These are phyloP conservation scores for Paratinospora sagittata DNA, from an alignment of 164 flowering plant species.

Conservation along the genomic window DNA sequence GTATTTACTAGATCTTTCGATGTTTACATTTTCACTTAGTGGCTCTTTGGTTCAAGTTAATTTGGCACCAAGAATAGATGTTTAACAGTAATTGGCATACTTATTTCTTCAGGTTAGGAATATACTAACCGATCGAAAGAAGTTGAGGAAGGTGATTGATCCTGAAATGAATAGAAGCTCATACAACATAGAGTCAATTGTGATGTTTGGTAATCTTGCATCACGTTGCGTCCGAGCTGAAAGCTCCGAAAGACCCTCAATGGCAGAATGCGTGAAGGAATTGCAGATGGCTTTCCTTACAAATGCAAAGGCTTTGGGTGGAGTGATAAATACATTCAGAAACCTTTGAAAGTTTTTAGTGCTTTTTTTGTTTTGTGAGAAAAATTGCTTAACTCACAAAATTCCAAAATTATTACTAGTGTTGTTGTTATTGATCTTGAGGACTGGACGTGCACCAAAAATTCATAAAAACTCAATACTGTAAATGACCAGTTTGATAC, in stretches of 20 bases:
- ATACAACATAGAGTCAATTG: constrained; percentile 68
- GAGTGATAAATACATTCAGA: constrained; percentile 46
- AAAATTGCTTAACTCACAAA: not conserved
- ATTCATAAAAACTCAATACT: not conserved
- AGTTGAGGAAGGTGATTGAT: constrained; percentile 73
- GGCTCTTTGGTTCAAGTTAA: not conserved
- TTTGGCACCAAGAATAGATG: not conserved
- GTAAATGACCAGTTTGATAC: not conserved
- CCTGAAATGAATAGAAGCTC: constrained; percentile 66
- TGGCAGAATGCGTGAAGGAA: constrained; percentile 75
- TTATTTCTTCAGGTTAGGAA: constrained; percentile 58
- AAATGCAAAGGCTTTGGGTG: constrained; percentile 57
- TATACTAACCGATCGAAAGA: constrained; percentile 70
- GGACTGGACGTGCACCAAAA: not conserved
- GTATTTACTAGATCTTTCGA: constrained; percentile 24
- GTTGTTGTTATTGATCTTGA: not conserved
- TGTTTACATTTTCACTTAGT: not conserved
- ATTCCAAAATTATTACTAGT: not conserved
- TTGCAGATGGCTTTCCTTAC: constrained; percentile 51
- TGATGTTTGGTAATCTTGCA: constrained; percentile 85
- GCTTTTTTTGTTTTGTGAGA: not conserved
- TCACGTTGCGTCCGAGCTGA: constrained; percentile 84
- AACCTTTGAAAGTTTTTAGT: constrained; percentile 22
- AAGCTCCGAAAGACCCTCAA: constrained; percentile 75
- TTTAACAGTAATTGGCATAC: not conserved